These are phyloP conservation scores for Gremmenia infestans DNA, from an alignment of 2,329 filamentous ascomycete species.

Conservation along the genomic window DNA sequence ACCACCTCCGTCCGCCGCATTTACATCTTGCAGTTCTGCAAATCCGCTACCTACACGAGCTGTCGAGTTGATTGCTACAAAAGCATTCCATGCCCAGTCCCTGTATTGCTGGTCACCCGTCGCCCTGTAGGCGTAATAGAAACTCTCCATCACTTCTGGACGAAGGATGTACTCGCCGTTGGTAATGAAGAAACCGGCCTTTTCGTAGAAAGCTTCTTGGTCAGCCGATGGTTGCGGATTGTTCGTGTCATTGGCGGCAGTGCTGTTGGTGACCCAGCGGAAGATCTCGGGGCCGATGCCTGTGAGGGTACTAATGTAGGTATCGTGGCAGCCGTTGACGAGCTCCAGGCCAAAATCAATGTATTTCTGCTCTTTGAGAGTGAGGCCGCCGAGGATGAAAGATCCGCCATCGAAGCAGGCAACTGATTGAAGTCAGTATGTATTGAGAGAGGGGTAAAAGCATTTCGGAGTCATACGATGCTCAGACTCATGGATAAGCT, in stretches of 20 bases:
- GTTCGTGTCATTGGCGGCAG: constrained; percentile 33
- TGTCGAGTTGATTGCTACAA: constrained; percentile 59
- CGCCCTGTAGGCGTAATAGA: constrained; percentile 81
- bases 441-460: background rate
- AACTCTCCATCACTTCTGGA: constrained; percentile 77
- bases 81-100: constrained; percentile 80
- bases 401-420: constrained; percentile 83
- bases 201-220: constrained; percentile 56
- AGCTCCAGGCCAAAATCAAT: constrained; percentile 69
- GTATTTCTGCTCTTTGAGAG: constrained; percentile 61
- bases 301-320: constrained; percentile 64
- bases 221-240: constrained; percentile 38
- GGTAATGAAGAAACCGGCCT: constrained; percentile 68
- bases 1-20: constrained; percentile 53
- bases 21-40: constrained; percentile 62
- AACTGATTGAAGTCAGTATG: constrained; percentile 38
- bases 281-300: constrained; percentile 74
- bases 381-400: constrained; percentile 75
- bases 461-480: constrained; percentile 30
- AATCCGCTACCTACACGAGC: constrained; percentile 63
- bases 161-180: constrained; percentile 61
- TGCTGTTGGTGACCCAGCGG: constrained; percentile 50
- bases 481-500: constrained; percentile 41
- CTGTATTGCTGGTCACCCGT: constrained; percentile 73
- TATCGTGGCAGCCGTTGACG: constrained; percentile 67